A percentile compares a stretch with the other conserved stretches of the same genome.
Evolutionary conservation across 179 eudicot genomes (phyloP).

Genomic region (Beta macrorhiza): DNA sequence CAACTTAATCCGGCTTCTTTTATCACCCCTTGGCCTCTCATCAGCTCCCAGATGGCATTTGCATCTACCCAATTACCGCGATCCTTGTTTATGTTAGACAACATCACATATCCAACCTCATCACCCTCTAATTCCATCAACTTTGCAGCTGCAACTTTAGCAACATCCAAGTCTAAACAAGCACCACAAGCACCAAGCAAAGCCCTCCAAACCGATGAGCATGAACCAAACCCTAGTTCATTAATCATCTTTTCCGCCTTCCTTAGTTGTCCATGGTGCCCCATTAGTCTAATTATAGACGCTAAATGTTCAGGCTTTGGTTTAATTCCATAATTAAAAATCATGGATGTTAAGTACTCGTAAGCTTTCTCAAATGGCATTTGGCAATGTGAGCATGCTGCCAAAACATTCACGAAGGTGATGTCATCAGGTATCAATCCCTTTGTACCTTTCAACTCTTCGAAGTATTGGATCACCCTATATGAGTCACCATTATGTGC

Average conservation of each 20-base stretch:
- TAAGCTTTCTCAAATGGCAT: slow-evolving; percentile 47
- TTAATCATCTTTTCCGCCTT: slow-evolving; percentile 62
- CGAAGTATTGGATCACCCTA: slow-evolving; percentile 53
- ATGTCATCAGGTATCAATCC: slow-evolving; percentile 58
- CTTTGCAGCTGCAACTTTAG: slow-evolving; percentile 60
- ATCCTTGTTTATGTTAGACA: slow-evolving; percentile 65
- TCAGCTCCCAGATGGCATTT: slow-evolving; percentile 45
- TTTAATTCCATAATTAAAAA: slow-evolving; percentile 41
- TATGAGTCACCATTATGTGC: slow-evolving; percentile 62
- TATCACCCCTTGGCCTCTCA: slow-evolving; percentile 50
- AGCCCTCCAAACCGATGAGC: slow-evolving; percentile 71
- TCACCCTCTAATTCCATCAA: slow-evolving; percentile 49
- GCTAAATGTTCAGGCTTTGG: slow-evolving; percentile 67
- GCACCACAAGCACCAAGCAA: slow-evolving; percentile 68
- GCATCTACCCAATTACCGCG: slow-evolving; percentile 63
- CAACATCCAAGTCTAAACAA: slow-evolving; percentile 54
- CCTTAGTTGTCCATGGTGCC: slow-evolving; percentile 60
- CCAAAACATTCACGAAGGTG: slow-evolving; percentile 65
- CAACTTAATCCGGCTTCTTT: slow-evolving; percentile 73
- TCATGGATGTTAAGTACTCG: slow-evolving; percentile 50
- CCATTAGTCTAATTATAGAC: slow-evolving; percentile 67
- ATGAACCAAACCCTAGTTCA: slow-evolving; percentile 52
- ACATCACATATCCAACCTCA: slow-evolving; percentile 53
- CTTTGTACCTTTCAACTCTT: slow-evolving; percentile 41
- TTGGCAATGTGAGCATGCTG: slow-evolving; percentile 65